Percentiles rank a stretch among this genome's conserved stretches.
phyloP scores from a whole-genome alignment of 768 basidiomycete species.

The Naganishia antarctica region DNA sequence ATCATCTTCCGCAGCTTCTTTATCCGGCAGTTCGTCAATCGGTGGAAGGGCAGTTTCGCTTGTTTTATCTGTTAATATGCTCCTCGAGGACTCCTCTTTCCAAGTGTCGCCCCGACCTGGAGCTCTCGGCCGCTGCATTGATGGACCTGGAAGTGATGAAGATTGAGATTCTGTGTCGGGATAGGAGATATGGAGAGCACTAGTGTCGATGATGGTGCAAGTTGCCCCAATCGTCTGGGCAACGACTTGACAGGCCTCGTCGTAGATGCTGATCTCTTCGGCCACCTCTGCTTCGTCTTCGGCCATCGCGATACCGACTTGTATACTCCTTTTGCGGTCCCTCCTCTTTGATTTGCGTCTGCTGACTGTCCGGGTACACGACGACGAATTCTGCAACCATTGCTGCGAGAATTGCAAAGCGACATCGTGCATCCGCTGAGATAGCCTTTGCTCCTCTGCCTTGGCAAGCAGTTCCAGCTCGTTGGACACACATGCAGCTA shows the following conservation, averaged over 20 bases:
- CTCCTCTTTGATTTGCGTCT: conserved; percentile 9
- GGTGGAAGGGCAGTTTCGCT: neutral
- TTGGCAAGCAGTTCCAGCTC: conserved; percentile 44
- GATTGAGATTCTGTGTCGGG: conserved; percentile 22
- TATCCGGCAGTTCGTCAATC: conserved; percentile 1
- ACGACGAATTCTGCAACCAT: conserved; percentile 38
- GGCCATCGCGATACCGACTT: neutral
- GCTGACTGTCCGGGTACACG: conserved; percentile 29
- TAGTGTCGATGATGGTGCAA: conserved; percentile 42
- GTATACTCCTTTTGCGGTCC: neutral
- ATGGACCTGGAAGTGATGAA: neutral
- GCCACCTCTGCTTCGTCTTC: neutral
- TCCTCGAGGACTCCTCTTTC: neutral
- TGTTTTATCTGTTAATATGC: neutral
- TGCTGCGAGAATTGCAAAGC: conserved; percentile 46
- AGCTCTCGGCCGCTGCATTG: neutral
- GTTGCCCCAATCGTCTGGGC: conserved; percentile 40
- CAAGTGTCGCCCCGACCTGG: neutral
- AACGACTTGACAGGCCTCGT: conserved; percentile 44
- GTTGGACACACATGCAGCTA: conserved; percentile 43
- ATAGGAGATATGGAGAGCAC: conserved; percentile 45
- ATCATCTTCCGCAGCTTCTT: neutral
- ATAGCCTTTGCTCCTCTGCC: conserved; percentile 35
- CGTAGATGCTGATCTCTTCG: conserved; percentile 32
- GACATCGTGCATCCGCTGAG: conserved; percentile 43